Conservation (phyloP, 148 eudicot genomes). For the Agrostemma githago region DNA sequence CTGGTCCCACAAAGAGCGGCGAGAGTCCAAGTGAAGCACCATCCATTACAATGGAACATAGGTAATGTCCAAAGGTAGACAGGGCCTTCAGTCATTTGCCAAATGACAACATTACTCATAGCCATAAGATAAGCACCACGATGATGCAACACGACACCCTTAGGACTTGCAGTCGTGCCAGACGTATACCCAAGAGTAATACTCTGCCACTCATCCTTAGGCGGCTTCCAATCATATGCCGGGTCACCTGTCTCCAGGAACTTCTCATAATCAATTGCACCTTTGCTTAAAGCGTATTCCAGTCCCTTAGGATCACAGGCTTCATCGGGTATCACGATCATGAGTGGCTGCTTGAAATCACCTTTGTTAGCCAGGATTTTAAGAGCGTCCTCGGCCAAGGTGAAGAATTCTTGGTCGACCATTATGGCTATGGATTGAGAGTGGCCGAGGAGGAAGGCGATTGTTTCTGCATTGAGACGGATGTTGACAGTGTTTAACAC, state of each 20-base stretch:
- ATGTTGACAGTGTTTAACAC: conserved; percentile 75
- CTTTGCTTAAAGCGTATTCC: conserved; percentile 55
- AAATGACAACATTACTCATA: conserved; percentile 54
- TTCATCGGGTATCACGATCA: conserved; percentile 75
- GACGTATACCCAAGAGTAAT: conserved; percentile 88
- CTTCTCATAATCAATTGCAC: conserved; percentile 75
- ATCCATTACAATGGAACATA: conserved; percentile 97
- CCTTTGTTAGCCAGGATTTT: conserved; percentile 47
- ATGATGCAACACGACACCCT: conserved; percentile 89
- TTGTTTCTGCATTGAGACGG: conserved; percentile 69
- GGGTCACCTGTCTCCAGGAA: conserved; percentile 79
- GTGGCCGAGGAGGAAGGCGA: conserved; percentile 74
- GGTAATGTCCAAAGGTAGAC: conserved; percentile 90
- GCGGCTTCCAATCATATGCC: conserved; percentile 70
- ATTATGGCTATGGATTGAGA: conserved; percentile 62
- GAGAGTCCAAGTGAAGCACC: conserved; percentile 92
- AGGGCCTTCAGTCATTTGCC: conserved; percentile 82
- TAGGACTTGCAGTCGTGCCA: conserved; percentile 94
- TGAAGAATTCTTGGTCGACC: conserved; percentile 84
- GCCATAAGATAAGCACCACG: conserved; percentile 88
- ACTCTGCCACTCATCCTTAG: conserved; percentile 92
- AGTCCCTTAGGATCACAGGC: conserved; percentile 62
- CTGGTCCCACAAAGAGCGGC: conserved; percentile 93
- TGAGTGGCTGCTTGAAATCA: conserved; percentile 54
- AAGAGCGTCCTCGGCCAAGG: conserved; percentile 74